phyloP scores from a whole-genome alignment of 192 early-diverging fungal genomes.

The Cladochytrium replicatum region DNA sequence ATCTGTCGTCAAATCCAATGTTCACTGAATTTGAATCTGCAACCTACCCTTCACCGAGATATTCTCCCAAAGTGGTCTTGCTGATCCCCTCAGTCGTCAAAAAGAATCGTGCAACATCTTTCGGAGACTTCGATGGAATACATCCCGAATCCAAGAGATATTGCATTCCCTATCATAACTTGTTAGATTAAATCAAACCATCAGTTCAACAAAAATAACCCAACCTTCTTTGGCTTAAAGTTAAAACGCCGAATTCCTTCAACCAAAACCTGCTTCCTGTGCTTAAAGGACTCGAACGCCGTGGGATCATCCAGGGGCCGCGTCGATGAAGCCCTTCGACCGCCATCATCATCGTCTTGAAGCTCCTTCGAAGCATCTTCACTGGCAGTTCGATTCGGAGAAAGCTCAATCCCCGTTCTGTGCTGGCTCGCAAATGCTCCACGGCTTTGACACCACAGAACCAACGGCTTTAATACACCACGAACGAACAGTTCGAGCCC shows the following conservation, averaged over 20 bases:
- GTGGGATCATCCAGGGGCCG: slow-evolving; percentile 52
- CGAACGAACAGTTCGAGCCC: slow-evolving; percentile 21
- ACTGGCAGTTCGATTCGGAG: no score
- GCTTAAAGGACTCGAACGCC: slow-evolving; percentile 57
- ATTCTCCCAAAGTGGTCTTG: slow-evolving; percentile 69
- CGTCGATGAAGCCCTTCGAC: neutral
- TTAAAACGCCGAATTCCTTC: slow-evolving; percentile 59
- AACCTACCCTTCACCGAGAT: slow-evolving; percentile 60
- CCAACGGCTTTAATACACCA: slow-evolving; percentile 15
- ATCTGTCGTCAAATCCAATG: neutral
- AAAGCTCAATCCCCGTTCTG: no score
- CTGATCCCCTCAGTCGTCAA: slow-evolving; percentile 51
- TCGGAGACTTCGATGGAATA: slow-evolving; percentile 40
- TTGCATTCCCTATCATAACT: slow-evolving; percentile 41
- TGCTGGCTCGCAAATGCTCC: no score
- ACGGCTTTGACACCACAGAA: slow-evolving; percentile 10
- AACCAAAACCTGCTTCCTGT: slow-evolving; percentile 57
- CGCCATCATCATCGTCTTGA: neutral
- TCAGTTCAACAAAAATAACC: slow-evolving; percentile 2
- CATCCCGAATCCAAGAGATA: slow-evolving; percentile 39
- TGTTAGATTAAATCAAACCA: neutral
- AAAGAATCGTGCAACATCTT: slow-evolving; percentile 55
- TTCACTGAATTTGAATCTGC: slow-evolving; percentile 4
- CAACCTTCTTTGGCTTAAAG: slow-evolving; percentile 55
- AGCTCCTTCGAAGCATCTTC: no score